Conservation (phyloP, 352 stramenopile species). For the Phytophthora meadii region DNA sequence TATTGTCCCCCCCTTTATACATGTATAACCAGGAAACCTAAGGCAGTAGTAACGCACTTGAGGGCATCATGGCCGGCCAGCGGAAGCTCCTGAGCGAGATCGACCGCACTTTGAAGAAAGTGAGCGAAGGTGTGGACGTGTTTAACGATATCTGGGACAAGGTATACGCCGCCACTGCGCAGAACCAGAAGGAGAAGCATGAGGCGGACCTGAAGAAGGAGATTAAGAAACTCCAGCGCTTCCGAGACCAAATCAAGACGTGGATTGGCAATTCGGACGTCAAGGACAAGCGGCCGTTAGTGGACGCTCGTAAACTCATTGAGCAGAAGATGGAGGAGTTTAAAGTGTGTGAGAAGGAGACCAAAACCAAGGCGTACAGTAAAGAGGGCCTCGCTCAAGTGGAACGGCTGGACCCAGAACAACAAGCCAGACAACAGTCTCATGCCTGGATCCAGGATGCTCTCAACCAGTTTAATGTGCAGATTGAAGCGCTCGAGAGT, state of each 20-base stretch:
- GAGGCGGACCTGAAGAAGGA: constrained; percentile 99
- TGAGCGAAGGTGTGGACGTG: constrained; percentile 98
- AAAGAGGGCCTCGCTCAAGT: constrained; percentile 97
- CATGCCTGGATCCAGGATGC: constrained; percentile 86
- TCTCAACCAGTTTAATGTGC: constrained; percentile 87
- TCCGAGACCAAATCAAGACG: constrained; percentile 99
- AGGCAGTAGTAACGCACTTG: constrained; percentile 4
- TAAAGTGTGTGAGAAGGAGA: constrained; percentile 99
- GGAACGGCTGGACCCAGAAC: constrained; percentile 92
- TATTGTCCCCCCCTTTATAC: neutral
- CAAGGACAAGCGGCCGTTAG: constrained; percentile 96
- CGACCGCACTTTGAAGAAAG: constrained; percentile 99
- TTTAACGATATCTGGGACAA: constrained; percentile 99
- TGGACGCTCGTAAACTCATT: constrained; percentile 93
- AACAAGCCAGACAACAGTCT: constrained; percentile 84
- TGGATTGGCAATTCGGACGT: constrained; percentile 98
- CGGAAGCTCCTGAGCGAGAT: constrained; percentile 95
- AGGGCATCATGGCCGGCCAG: constrained; percentile 72
- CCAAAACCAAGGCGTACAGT: constrained; percentile 99
- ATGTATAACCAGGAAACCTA: neutral
- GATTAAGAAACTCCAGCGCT: constrained; percentile 99
- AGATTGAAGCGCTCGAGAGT: constrained; percentile 88
- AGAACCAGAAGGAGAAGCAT: constrained; percentile 99
- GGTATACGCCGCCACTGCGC: constrained; percentile 95
- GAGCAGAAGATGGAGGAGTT: constrained; percentile 99